A percentile compares a stretch with the other conserved stretches of the same genome.
Conservation (phyloP, 2,329 filamentous ascomycete species). For the Bipolaris victoriae region DNA sequence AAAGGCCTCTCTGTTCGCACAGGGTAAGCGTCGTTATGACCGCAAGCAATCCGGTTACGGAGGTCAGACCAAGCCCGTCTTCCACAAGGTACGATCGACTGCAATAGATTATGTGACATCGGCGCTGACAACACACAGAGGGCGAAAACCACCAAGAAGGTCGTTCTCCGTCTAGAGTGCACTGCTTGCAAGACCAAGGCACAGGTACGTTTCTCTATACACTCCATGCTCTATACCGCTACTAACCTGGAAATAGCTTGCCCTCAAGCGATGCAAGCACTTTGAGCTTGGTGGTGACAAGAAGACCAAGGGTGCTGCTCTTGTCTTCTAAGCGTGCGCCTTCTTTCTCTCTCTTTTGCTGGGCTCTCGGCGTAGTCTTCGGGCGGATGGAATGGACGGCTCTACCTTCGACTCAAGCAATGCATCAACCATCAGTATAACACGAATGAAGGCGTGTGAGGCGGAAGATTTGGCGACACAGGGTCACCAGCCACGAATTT, state of each 20-base stretch:
- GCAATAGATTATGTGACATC: neutral
- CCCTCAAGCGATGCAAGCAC: constrained; percentile 99
- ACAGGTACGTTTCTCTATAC: constrained; percentile 32
- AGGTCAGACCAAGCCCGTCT: constrained; percentile 99
- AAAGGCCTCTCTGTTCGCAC: constrained; percentile 94
- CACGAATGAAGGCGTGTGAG: constrained; percentile 36
- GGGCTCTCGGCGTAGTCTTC: constrained; percentile 49
- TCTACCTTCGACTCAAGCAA: constrained; percentile 44
- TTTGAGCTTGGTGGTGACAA: constrained; percentile 99
- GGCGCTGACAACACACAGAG: constrained; percentile 64
- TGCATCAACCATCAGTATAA: constrained; percentile 31
- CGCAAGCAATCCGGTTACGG: constrained; percentile 97
- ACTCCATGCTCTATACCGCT: neutral
- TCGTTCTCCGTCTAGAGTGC: constrained; percentile 98
- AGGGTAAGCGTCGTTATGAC: constrained; percentile 98
- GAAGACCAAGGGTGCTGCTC: constrained; percentile 99
- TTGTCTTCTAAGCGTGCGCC: constrained; percentile 89
- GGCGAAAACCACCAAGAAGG: constrained; percentile 99
- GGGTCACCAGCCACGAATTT: constrained; percentile 44
- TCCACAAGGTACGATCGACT: constrained; percentile 70
- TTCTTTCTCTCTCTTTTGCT: constrained; percentile 50
- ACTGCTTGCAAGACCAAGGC: constrained; percentile 76
- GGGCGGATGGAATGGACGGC: constrained; percentile 45
- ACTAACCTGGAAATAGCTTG: constrained; percentile 73
- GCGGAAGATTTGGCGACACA: constrained; percentile 41